Percentiles rank a stretch among this genome's conserved stretches.
Conservation (phyloP, 306 rosid species). For the Comarum palustre region DNA sequence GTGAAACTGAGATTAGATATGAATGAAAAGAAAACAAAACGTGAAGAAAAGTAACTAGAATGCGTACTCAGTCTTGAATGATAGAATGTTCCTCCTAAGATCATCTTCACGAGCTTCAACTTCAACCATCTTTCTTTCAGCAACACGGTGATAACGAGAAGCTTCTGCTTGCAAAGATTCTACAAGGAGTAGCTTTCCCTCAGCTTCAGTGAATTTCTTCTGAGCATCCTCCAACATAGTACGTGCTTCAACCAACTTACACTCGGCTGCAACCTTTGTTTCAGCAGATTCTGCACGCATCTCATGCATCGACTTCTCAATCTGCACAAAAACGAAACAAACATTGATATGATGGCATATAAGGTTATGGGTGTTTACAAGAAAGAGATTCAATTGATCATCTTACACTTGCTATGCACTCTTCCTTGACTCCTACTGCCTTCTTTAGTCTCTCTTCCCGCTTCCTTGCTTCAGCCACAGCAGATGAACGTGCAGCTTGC, state of each 20-base stretch:
- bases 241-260: conserved; percentile 67
- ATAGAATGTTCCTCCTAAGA: conserved; percentile 59
- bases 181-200: conserved; percentile 58
- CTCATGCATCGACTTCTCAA: conserved; percentile 90
- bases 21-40: not conserved
- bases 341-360: not conserved
- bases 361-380: not conserved
- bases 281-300: conserved; percentile 92
- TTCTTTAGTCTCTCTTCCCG: conserved; percentile 78
- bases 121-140: conserved; percentile 88
- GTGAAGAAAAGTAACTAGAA: not conserved
- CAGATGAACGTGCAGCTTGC: conserved; percentile 50
- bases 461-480: conserved; percentile 67
- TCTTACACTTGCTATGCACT: conserved; percentile 92
- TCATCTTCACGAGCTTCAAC: conserved; percentile 94
- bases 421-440: conserved; percentile 75
- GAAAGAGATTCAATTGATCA: conserved; percentile 14
- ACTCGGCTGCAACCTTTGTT: conserved; percentile 81
- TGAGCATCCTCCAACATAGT: conserved; percentile 65
- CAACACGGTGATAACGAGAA: conserved; percentile 48
- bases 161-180: conserved; percentile 82
- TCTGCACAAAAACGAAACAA: conserved; percentile 42
- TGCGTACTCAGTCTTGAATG: conserved; percentile 83
- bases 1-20: not conserved
- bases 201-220: conserved; percentile 61